Conservation (phyloP, 331 rosid species). For the Acacia concinna region DNA sequence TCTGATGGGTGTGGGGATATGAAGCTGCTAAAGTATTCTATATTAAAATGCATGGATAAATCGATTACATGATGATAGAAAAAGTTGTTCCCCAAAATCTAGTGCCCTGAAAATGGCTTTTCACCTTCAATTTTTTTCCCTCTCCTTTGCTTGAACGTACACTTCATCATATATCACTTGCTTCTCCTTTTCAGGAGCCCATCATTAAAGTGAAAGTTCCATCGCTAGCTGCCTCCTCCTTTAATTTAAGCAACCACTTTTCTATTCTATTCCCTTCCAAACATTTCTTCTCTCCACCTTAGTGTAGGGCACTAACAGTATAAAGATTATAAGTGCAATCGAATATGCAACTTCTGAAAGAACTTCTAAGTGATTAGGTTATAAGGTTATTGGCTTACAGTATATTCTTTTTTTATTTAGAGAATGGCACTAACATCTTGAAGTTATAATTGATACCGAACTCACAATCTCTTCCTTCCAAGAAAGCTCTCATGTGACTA, state of each 20-base stretch:
- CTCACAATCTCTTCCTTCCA: fast-evolving
- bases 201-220: conserved; percentile 40
- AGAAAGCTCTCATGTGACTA: too few relatives aligned
- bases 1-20: background rate
- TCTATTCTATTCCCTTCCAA: background rate
- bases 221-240: conserved; percentile 11
- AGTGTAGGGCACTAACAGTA: too few relatives aligned
- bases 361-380: too few relatives aligned
- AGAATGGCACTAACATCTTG: fast-evolving
- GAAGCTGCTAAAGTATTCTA: background rate
- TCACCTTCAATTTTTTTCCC: conserved; percentile 26
- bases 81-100: conserved; percentile 30
- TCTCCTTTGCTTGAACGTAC: conserved; percentile 20
- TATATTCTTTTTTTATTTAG: too few relatives aligned
- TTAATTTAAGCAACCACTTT: background rate
- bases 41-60: background rate
- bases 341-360: too few relatives aligned
- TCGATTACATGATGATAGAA: conserved; percentile 12
- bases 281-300: background rate
- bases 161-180: conserved; percentile 14
- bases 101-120: conserved; percentile 38
- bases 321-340: too few relatives aligned
- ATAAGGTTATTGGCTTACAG: too few relatives aligned
- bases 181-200: conserved; percentile 31
- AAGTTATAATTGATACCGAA: fast-evolving